Conservation (phyloP, 2,329 filamentous ascomycete genomes). For the Microascus cirrosus region DNA sequence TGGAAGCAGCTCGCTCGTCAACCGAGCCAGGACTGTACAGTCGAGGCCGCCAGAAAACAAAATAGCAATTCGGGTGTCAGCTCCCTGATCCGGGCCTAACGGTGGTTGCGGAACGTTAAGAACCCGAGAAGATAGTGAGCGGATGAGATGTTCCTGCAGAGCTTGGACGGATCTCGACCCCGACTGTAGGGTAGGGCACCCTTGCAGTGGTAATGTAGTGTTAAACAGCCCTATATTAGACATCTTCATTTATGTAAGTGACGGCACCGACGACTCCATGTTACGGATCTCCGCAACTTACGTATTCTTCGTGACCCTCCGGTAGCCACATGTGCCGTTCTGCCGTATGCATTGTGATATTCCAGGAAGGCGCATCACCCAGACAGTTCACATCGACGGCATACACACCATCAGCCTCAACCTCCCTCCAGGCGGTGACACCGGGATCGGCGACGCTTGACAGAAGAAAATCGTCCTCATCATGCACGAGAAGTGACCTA, state of each 20-base stretch:
- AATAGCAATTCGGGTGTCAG: conserved; percentile 49
- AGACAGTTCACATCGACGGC: conserved; percentile 40
- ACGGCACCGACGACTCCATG: not conserved
- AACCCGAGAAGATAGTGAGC: conserved; percentile 50
- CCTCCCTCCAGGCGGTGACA: conserved; percentile 56
- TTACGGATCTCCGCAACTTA: conserved; percentile 22
- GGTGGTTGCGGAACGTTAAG: conserved; percentile 52
- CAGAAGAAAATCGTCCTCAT: conserved; percentile 39
- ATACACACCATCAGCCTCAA: conserved; percentile 77
- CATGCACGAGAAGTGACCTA: conserved; percentile 61
- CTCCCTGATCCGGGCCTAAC: conserved; percentile 13
- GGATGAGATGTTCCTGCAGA: conserved; percentile 34
- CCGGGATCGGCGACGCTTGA: conserved; percentile 57
- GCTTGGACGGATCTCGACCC: conserved; percentile 38
- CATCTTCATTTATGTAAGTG: conserved; percentile 23
- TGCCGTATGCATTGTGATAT: not conserved
- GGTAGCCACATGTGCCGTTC: conserved; percentile 6
- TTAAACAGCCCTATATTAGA: conserved; percentile 45
- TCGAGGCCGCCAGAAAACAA: conserved; percentile 93
- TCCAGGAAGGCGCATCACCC: conserved; percentile 4
- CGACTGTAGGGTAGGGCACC: conserved; percentile 18
- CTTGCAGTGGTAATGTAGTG: conserved; percentile 22
- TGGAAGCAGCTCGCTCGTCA: conserved; percentile 68
- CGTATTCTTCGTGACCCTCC: conserved; percentile 20
- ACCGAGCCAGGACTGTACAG: conserved; percentile 75